Evolutionary conservation across 2,329 filamentous ascomycete species (phyloP), one percentile per base, ranked within the genome.

Genomic region (Neonectria ditissima): DNA sequence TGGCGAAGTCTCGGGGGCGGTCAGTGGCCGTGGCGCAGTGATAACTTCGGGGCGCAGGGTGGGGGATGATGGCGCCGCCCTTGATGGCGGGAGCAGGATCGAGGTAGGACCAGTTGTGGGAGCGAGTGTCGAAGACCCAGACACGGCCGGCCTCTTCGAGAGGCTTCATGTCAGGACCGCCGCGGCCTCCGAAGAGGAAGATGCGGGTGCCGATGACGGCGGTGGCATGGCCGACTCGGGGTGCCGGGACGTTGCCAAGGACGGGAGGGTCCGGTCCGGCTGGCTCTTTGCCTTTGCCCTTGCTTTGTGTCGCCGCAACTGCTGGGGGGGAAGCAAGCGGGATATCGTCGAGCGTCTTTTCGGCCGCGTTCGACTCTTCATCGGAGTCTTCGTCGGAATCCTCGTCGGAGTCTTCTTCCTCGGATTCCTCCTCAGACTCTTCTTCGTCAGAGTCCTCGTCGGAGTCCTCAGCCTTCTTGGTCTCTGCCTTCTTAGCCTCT

Each of bases 111-210:
- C 93, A 97, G 13, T 79, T 80, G 58, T 84, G 80, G n/a, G 81
- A 80, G 62, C 84, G 81, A 1, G 91, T 89, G 75, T 93, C 87
- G 72, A 92, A 94, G 30, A 89, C 82, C 93, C 93, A 97, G 55
- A 97, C 83, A 3, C 88, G 83, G 16, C 93, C 93, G 11, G 82
- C 77, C 73, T 97, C 93, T 55, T 94, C 87, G 11, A 97, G 82
- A 1, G 92, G 88, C 2, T 86, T 81, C 86, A 92, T 90, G 28
- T 87, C 88, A 3, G 83, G 79, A 0, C 91, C 91, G 34, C 91
- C 90, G 47, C 92, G 89, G 10, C 94, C 93, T 51, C 92, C 93
- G 77, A 94, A 97, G 44, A 97, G 68, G 78, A 95, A 95, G 72
- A 97, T 89, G 22, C 88, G 89, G 47, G 86, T 84, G 62, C 89